These are phyloP conservation scores for Chrysanthemum makinoi DNA, from an alignment of 129 eudicot species.

Conservation along the genomic window DNA sequence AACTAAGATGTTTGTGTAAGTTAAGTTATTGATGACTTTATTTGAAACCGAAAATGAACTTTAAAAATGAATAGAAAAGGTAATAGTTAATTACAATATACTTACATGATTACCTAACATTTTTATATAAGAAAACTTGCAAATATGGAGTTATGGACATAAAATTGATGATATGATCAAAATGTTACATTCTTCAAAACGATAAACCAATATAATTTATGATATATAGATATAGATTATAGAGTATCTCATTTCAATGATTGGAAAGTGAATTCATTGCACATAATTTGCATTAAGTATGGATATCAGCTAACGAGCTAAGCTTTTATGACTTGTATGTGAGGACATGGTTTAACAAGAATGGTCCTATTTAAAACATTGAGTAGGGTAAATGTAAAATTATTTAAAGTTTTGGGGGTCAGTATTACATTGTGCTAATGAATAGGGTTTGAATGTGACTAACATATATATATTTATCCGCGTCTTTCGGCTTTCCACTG, in stretches of 20 bases:
- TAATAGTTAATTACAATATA: neutral
- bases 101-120: too few species aligned
- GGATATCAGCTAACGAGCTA: neutral
- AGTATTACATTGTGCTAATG: neutral
- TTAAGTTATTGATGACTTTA: neutral
- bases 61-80: neutral
- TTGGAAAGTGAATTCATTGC: too few species aligned
- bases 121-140: too few species aligned
- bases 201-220: too few species aligned
- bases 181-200: neutral
- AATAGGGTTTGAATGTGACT: conserved; percentile 19
- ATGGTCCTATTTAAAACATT: conserved; percentile 7
- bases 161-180: neutral
- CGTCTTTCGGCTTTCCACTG: conserved; percentile 34
- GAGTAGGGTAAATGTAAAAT: neutral
- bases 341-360: conserved; percentile 14
- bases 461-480: conserved; percentile 19
- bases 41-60: neutral
- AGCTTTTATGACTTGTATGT: neutral
- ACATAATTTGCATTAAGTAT: too few species aligned
- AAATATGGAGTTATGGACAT: neutral
- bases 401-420: neutral
- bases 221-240: too few species aligned
- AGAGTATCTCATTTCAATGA: too few species aligned
- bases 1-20: neutral